Evolutionary conservation across 1,284 basidiomycete species (phyloP).

Genomic region (Cerioporus squamosus): DNA sequence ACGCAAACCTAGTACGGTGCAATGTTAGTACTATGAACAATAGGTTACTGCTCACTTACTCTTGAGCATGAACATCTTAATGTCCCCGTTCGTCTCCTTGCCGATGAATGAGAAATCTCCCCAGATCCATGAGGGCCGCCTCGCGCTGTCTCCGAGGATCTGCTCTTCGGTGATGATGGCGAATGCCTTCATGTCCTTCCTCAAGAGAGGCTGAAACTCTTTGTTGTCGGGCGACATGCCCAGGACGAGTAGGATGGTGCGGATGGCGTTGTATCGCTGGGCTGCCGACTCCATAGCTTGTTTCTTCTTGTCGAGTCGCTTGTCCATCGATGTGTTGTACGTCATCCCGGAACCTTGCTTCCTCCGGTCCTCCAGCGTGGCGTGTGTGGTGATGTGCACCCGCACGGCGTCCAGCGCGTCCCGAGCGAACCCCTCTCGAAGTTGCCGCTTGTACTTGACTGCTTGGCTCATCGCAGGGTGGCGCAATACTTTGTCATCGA

Average conservation of each 20-base stretch:
- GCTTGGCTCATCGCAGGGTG: too few species aligned
- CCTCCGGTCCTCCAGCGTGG: neutral
- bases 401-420: slow-evolving; percentile 3
- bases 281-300: too few species aligned
- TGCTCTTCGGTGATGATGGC: neutral
- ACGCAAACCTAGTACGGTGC: neutral
- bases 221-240: neutral
- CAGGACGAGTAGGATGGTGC: neutral
- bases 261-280: neutral
- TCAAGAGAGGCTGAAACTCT: neutral
- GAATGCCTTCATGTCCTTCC: neutral
- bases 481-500: too few species aligned
- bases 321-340: too few species aligned
- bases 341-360: neutral
- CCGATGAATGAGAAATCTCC: slow-evolving; percentile 2
- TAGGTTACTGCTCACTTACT: neutral
- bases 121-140: slow-evolving; percentile 16
- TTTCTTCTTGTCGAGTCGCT: too few species aligned
- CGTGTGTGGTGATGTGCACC: slow-evolving; percentile 4
- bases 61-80: neutral
- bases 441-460: neutral
- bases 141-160: neutral
- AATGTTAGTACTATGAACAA: neutral
- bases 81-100: neutral
- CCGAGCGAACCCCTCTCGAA: neutral